Evolutionary conservation across 495 filamentous ascomycete species (phyloP).

Genomic region (Neurospora sp.): DNA sequence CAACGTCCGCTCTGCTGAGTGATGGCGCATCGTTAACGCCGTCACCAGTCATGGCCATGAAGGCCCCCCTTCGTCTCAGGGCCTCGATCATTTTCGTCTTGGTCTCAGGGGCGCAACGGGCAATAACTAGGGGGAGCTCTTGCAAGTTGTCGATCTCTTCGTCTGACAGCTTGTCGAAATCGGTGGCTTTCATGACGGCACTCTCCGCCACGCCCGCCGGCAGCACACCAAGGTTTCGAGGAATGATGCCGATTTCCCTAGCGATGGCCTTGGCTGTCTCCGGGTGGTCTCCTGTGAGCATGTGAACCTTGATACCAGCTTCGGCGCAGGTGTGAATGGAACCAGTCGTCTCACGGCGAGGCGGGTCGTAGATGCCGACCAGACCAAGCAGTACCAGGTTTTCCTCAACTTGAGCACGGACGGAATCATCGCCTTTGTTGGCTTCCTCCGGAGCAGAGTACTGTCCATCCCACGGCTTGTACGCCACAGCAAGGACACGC

Average conservation of each 20-base stretch:
- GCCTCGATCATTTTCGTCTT: slow-evolving; percentile 62
- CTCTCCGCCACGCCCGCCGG: slow-evolving; percentile 42
- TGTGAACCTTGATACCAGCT: slow-evolving; percentile 69
- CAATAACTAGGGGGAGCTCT: slow-evolving; percentile 54
- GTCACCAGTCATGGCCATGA: slow-evolving; percentile 61
- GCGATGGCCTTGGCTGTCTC: slow-evolving; percentile 70
- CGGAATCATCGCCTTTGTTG: slow-evolving; percentile 15
- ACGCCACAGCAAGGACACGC: slow-evolving; percentile 67
- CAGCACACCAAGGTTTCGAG: slow-evolving; percentile 43
- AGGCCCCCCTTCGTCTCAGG: slow-evolving; percentile 49
- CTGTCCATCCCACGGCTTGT: slow-evolving; percentile 27
- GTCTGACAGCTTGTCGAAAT: slow-evolving; percentile 53
- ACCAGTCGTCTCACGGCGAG: slow-evolving; percentile 55
- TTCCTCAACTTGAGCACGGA: slow-evolving; percentile 41
- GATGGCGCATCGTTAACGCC: slow-evolving; percentile 82
- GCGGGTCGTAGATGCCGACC: slow-evolving; percentile 67
- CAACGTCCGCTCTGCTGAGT: slow-evolving; percentile 67
- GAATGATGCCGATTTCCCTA: slow-evolving; percentile 64
- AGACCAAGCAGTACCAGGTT: slow-evolving; percentile 56
- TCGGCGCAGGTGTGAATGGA: slow-evolving; percentile 54
- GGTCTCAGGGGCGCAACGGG: slow-evolving; percentile 55
- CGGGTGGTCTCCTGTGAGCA: slow-evolving; percentile 72
- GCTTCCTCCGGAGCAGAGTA: slow-evolving; percentile 7
- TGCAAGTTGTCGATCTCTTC: slow-evolving; percentile 47
- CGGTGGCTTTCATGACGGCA: slow-evolving; percentile 51